These are phyloP conservation scores for Pecoramyces ruminantium DNA, from an alignment of 192 early-diverging fungal genomes.

Conservation along the genomic window DNA sequence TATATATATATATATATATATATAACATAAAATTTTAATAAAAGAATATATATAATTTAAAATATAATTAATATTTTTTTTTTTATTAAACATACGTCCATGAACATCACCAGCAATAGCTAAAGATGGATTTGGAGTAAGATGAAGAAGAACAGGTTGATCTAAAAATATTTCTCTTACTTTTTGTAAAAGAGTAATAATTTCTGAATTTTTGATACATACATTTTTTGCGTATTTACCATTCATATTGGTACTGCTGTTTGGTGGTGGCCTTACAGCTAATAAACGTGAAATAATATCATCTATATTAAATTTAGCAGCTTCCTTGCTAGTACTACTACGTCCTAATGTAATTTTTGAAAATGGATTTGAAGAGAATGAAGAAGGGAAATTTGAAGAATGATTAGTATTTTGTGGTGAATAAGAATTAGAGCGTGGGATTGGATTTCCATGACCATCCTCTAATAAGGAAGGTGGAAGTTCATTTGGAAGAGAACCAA, in stretches of 20 bases:
- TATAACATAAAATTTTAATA: too few species aligned
- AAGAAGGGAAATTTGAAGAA: background rate
- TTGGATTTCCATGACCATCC: background rate
- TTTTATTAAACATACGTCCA: background rate
- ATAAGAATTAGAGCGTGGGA: background rate
- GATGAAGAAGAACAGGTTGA: constrained; percentile 48
- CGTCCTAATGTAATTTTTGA: background rate
- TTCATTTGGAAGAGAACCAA: background rate
- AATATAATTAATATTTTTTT: too few species aligned
- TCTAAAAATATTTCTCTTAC: constrained; percentile 77
- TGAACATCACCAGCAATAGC: background rate
- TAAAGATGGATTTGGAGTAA: constrained; percentile 10
- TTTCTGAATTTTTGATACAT: constrained; percentile 65
- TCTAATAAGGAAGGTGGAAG: background rate
- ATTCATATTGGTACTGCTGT: background rate
- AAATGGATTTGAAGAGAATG: background rate
- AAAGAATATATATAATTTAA: too few species aligned
- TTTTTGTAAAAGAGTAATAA: constrained; percentile 64
- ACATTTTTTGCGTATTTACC: background rate
- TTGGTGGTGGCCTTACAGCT: constrained; percentile 28
- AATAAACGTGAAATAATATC: constrained; percentile 74
- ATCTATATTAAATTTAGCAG: constrained; percentile 48
- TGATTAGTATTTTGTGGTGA: background rate
- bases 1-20: background rate
- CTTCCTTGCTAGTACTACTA: background rate